Evolutionary conservation across 202 grass and related monocot genomes (phyloP).

Genomic region (Musa balbisiana): DNA sequence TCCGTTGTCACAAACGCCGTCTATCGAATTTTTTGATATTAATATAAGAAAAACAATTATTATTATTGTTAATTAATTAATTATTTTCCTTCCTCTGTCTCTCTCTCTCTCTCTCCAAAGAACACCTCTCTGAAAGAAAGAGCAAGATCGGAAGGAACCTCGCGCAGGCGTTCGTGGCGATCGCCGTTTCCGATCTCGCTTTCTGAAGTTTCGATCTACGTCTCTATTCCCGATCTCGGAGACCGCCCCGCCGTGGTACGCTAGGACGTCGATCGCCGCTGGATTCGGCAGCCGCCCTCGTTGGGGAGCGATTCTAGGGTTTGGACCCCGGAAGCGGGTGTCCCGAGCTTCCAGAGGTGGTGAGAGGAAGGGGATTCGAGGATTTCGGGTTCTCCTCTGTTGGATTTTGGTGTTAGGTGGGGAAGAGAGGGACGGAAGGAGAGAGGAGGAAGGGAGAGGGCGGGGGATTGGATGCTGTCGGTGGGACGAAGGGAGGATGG

Average conservation of each 20-base stretch:
- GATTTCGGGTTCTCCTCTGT: not conserved
- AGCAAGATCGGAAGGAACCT: not conserved
- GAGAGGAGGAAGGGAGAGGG: not conserved
- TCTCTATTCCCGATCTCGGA: not conserved
- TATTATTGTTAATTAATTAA: not conserved
- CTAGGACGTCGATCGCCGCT: not conserved
- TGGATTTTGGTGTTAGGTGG: not conserved
- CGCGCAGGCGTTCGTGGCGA: not conserved
- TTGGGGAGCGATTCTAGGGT: not conserved
- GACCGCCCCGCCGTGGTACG: not conserved
- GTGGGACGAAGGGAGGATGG: constrained; percentile 11
- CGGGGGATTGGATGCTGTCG: constrained; percentile 19
- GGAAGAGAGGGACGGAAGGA: not conserved
- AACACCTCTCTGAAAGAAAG: not conserved
- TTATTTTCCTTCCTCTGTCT: not conserved
- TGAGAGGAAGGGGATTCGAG: constrained; percentile 1
- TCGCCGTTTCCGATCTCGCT: not conserved
- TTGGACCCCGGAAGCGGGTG: not conserved
- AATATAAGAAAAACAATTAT: not conserved
- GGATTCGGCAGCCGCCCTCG: not conserved
- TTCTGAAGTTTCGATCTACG: not conserved
- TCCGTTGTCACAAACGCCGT: too few species aligned
- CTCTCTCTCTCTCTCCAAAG: not conserved
- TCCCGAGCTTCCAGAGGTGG: not conserved
- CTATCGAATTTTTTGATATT: too few species aligned